Percentiles rank a stretch among this genome's conserved stretches.
Evolutionary conservation across 2,329 filamentous ascomycete genomes (phyloP).

Genomic region (Phialophora tarda): DNA sequence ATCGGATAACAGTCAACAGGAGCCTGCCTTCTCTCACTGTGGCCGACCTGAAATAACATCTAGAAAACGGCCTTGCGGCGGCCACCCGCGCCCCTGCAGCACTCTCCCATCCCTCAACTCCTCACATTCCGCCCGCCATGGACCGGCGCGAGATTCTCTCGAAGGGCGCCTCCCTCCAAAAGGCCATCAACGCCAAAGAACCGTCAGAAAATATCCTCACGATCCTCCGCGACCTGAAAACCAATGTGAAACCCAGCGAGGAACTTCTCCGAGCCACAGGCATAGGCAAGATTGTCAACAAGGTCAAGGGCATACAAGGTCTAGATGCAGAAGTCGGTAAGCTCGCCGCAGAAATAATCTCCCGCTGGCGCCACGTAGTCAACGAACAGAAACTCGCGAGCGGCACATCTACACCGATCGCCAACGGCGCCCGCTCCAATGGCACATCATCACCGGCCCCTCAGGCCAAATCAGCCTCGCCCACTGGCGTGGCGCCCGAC

Average conservation of each 20-base stretch:
- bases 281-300: conserved; percentile 87
- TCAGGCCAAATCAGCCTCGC: conserved; percentile 47
- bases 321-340: conserved; percentile 66
- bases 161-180: conserved; percentile 78
- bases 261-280: conserved; percentile 89
- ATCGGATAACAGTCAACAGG: neutral
- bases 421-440: conserved; percentile 52
- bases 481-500: conserved; percentile 64
- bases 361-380: conserved; percentile 83
- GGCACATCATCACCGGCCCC: conserved; percentile 60
- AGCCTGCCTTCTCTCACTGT: neutral
- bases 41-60: neutral
- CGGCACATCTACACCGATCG: conserved; percentile 41
- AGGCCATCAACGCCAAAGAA: conserved; percentile 77
- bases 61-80: neutral
- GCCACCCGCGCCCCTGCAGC: conserved; percentile 4
- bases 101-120: neutral
- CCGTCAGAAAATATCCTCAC: conserved; percentile 72
- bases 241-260: conserved; percentile 81
- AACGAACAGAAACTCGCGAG: conserved; percentile 55
- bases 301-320: conserved; percentile 80
- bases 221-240: conserved; percentile 78
- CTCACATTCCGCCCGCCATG: conserved; percentile 59
- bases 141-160: conserved; percentile 80
- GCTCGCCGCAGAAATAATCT: conserved; percentile 80